Evolutionary conservation across 2,329 filamentous ascomycete genomes (phyloP), one percentile per base, ranked within the genome.

Genomic region (Colletotrichum plurivorum): DNA sequence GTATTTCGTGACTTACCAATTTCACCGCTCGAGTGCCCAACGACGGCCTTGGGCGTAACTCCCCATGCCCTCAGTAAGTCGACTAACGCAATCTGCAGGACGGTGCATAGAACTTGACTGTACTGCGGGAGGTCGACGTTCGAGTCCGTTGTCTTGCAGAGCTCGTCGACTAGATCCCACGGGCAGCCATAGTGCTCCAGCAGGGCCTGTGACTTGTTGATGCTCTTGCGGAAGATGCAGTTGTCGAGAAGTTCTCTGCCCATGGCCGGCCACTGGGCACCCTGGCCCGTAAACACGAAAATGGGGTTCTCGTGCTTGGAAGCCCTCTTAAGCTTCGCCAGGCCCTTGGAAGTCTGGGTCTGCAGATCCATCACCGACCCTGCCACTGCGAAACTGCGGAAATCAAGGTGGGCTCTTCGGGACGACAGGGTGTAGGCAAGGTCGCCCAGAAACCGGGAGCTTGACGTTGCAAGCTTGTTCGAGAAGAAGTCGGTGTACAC

Each of bases 81-180:
- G 0, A 81, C 79, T 2, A 88, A 72, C 1, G 80, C 81, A 4
- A 88, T 73, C 71, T 88, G 86, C 1, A 88, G 70, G 0, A 84
- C 82, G 0, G 83, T 84, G 60, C 79, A 84, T 2, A 76, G 64
- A 48, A 83, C 82, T 67, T 85, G 82, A 27, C 78, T 81, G 59
- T 56, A 63, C 51, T 67, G 22, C 3, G 64, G 58, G 4, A 67
- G 22, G 7, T 56, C 58, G 1, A 67, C 22, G 6, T 52, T 56
- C 1, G 64, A 67, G 16, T 51, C 43, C 1, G 9, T 4, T 3
- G 51, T 56, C 45, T 43, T 51, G 2, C 27, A 67, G 2, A 67
- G 16, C 25, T 67, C 58, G 8, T 56, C 45, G 2, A 63, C 31
- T n/a, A 57, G 18, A 39, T 67, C 58, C 64, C 64, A 67, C 5